phyloP scores from a whole-genome alignment of 2,329 filamentous ascomycete genomes.

The Apiospora marii region DNA sequence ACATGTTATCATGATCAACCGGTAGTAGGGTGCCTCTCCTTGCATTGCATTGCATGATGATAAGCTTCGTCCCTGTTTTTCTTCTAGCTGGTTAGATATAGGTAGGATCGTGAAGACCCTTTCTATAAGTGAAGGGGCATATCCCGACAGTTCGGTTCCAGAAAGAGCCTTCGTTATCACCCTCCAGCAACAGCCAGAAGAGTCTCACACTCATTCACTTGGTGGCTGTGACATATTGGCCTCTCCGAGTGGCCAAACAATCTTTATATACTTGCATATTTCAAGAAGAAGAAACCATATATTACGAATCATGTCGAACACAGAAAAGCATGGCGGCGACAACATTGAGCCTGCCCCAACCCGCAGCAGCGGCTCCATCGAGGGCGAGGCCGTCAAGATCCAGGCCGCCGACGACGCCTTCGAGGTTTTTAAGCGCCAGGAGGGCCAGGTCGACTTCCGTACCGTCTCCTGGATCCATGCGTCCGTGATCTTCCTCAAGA shows the following conservation, averaged over 20 bases:
- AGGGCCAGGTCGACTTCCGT: slow-evolving; percentile 54
- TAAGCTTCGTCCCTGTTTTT: not conserved
- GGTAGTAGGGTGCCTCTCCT: not conserved
- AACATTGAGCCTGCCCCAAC: slow-evolving; percentile 33
- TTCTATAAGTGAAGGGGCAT: slow-evolving; percentile 3
- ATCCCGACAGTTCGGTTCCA: slow-evolving; percentile 8
- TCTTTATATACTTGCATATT: not conserved
- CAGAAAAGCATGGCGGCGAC: slow-evolving; percentile 29
- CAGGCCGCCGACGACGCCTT: slow-evolving; percentile 39
- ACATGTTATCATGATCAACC: not conserved
- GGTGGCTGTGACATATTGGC: not conserved
- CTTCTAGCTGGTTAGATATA: not conserved
- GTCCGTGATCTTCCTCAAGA: slow-evolving; percentile 56
- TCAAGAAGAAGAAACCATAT: not conserved
- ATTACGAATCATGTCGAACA: slow-evolving; percentile 6
- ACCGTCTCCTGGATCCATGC: slow-evolving; percentile 57
- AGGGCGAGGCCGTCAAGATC: slow-evolving; percentile 32
- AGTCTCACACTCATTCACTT: slow-evolving; percentile 1
- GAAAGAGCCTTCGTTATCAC: not conserved
- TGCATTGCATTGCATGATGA: not conserved
- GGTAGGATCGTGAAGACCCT: not conserved
- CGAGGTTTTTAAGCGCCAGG: slow-evolving; percentile 54
- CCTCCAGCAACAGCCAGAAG: not conserved
- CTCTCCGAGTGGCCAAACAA: not conserved
- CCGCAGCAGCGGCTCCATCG: slow-evolving; percentile 35